A percentile compares a stretch with the other conserved stretches of the same genome.
phyloP scores from a whole-genome alignment of 2,329 filamentous ascomycete species.

The Diaporthe citrichinensis region DNA sequence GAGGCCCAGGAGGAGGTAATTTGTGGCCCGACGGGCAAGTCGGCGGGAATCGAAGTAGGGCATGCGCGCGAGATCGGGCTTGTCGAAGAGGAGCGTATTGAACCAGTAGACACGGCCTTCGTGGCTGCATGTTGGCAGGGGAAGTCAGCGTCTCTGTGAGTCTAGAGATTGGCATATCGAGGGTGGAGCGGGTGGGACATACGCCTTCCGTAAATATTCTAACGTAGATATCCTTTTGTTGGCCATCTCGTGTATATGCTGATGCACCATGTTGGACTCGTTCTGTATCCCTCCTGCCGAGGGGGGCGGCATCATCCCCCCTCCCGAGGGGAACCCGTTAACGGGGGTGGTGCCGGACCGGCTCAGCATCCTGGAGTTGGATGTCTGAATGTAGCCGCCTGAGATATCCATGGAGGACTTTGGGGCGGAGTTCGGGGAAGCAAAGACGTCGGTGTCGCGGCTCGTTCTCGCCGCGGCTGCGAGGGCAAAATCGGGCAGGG shows the following conservation, averaged over 20 bases:
- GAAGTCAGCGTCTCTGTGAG: conserved; percentile 3
- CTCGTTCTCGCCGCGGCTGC: conserved; percentile 56
- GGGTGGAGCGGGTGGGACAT: too few relatives aligned
- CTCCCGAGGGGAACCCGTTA: conserved; percentile 45
- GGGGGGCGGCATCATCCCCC: conserved; percentile 47
- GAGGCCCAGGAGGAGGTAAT: conserved; percentile 92
- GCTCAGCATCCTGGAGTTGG: conserved; percentile 58
- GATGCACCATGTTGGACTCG: conserved; percentile 66
- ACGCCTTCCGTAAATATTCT: conserved; percentile 94
- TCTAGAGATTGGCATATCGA: not conserved
- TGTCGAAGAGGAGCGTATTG: conserved; percentile 94
- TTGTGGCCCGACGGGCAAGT: conserved; percentile 89
- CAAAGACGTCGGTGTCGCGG: conserved; percentile 28
- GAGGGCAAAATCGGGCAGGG: conserved; percentile 67
- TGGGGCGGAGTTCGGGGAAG: conserved; percentile 5
- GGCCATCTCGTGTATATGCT: conserved; percentile 85
- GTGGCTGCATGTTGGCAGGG: conserved; percentile 71
- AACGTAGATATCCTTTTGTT: conserved; percentile 95
- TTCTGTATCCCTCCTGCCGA: conserved; percentile 51
- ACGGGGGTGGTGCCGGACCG: conserved; percentile 55
- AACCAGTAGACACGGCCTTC: conserved; percentile 98
- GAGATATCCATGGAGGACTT: conserved; percentile 29
- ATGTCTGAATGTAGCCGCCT: conserved; percentile 46
- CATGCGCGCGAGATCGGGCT: conserved; percentile 83
- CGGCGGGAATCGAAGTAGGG: conserved; percentile 89